Conservation (phyloP, 2,329 filamentous ascomycete species). For the Ambrosiella xylebori region DNA sequence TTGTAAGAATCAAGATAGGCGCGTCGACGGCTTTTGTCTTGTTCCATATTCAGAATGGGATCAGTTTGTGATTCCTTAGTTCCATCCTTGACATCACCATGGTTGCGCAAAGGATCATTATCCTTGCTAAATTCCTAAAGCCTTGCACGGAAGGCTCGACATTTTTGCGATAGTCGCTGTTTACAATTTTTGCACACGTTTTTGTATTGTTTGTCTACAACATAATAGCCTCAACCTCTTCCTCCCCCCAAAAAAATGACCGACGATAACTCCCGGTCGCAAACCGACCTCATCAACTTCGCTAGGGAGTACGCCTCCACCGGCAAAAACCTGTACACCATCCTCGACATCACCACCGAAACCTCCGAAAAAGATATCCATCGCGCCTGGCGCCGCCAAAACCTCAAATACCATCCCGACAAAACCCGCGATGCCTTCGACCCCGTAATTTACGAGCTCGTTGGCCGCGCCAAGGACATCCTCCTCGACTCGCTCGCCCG, state of each 20-base stretch:
- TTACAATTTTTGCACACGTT: too few species aligned
- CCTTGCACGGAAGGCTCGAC: too few species aligned
- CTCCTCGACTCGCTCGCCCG: slow-evolving; percentile 55
- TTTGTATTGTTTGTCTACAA: too few species aligned
- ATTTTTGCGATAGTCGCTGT: too few species aligned
- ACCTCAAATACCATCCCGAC: slow-evolving; percentile 86
- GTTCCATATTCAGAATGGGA: too few species aligned
- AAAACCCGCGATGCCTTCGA: slow-evolving; percentile 64
- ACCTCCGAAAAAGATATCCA: slow-evolving; percentile 57
- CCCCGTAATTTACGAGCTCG: slow-evolving; percentile 65
- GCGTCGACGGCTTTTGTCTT: too few species aligned
- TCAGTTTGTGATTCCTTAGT: too few species aligned
- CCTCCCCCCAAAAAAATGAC: slow-evolving; percentile 2
- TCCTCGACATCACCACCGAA: slow-evolving; percentile 41
- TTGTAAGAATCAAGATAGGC: too few species aligned
- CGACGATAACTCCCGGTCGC: slow-evolving; percentile 7
- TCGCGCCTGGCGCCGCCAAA: slow-evolving; percentile 67
- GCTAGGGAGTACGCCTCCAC: slow-evolving; percentile 42
- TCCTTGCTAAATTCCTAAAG: too few species aligned
- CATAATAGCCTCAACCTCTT: neutral
- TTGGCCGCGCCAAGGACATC: slow-evolving; percentile 75
- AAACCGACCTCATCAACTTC: slow-evolving; percentile 33
- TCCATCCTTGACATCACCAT: too few species aligned
- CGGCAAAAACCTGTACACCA: slow-evolving; percentile 59
- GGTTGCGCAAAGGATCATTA: too few species aligned